Base-by-base conservation (phyloP, 192 early-diverging fungal species). In the Dissophora ornata region DNA sequence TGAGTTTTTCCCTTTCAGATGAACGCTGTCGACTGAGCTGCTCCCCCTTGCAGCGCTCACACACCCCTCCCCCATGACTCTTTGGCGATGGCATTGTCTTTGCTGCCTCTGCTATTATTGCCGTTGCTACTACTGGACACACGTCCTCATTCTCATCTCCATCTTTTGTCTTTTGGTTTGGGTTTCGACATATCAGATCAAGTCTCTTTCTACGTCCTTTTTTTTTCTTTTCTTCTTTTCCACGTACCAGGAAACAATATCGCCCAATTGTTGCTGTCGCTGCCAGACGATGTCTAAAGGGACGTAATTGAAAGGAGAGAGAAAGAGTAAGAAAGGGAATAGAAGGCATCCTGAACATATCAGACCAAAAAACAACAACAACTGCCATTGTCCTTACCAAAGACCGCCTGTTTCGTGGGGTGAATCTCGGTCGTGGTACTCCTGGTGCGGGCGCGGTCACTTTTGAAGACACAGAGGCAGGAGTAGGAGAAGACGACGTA, bases 181-280 rank as follows among this genome's bases (percentile, higher is more conserved):
- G n/a, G n/a, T n/a, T n/a, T n/a, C n/a, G n/a, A n/a, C n/a, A n/a
- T n/a, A n/a, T n/a, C n/a, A n/a, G n/a, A n/a, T n/a, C n/a, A n/a
- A n/a, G n/a, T n/a, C n/a, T n/a, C n/a, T n/a, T n/a, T n/a, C n/a
- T n/a, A n/a, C 18, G 36, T 25, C 54, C 15, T 56, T 24, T 34
- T 26, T 57, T 41, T 24, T 57, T 4, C 4, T 40, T 40, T 42
- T 12, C 29, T 32, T 47, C 41, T 6, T 44, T 24, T 6, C 13
- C 12, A 26, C 46, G 32, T 67, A 77, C 73, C 73, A 62, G 73
- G 73, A 49, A 77, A 77, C 22, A 77, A 49, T 46, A 77, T 77
- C 6, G 73, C 73, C 63, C 64, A 56, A 41, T 77, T 77, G 41
- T 67, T 62, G 34, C 49, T 71, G 16, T 71, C 53, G 18, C 53